Evolutionary conservation across 116 monocot species (phyloP), one percentile per base, ranked within the genome.

Genomic region (Trichopus zeylanicus): DNA sequence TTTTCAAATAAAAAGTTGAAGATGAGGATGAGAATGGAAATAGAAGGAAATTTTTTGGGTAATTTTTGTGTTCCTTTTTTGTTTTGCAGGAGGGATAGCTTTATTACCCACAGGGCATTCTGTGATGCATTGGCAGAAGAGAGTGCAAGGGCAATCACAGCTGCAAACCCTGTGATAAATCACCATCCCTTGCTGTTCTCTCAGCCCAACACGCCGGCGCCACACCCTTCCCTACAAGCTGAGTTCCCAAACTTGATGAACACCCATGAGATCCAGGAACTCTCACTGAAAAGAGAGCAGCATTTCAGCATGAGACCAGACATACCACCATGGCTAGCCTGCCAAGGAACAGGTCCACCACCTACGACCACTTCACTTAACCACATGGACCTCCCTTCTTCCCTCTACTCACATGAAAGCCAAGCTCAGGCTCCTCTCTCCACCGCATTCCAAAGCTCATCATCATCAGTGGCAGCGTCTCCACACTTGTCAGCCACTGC

Each of bases 401-500:
- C 69, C 6, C 28, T 75, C 30, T 75, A 52, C 59, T 49, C 76
- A 42, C 29, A 57, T n/a, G 60, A 67, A 29, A 67, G 24, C 54
- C 29, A 34, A 22, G 7, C 57, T 20, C 35, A 46, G 2, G 22
- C 57, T 21, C 53, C 60, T 11, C 46, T n/a, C 32, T 21, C 51
- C 12, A 22, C 35, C 37, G 37, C 51, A 11, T 26, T 52, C 42
- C 28, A 52, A n/a, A 38, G 23, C n/a, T 39, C n/a, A n/a, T n/a
- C n/a, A n/a, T n/a, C n/a, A n/a, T n/a, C 26, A 16, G 32, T 28
- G 18, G 26, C 68, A 12, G 30, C 37, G 26, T 53, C 73, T 22
- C 28, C 80, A 53, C 85, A 81, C 78, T 67, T 89, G 81, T 89
- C 89, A 33, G 89, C 89, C 42, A 89, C 89, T 55, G 89, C 89